A percentile compares a stretch with the other conserved stretches of the same genome.
phyloP scores from a whole-genome alignment of 352 stramenopile genomes.

The Pythium monospermum region DNA sequence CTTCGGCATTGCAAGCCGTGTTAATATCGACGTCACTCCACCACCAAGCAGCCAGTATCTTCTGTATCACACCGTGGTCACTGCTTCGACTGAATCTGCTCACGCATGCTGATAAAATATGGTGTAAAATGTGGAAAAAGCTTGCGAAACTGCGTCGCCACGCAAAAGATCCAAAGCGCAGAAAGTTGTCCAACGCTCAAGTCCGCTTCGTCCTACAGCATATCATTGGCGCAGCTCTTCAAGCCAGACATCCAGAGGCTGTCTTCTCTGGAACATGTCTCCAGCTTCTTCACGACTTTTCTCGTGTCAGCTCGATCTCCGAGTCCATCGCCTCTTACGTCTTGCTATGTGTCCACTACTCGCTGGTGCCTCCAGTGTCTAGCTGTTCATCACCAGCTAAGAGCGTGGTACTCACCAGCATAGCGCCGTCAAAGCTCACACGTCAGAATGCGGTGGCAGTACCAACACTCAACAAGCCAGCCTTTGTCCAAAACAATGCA shows the following conservation, averaged over 20 bases:
- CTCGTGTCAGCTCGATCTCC: slow-evolving; percentile 40
- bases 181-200: slow-evolving; percentile 24
- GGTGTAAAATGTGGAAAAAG: slow-evolving; percentile 37
- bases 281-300: slow-evolving; percentile 1
- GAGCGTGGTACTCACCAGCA: neutral
- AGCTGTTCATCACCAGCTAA: neutral
- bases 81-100: slow-evolving; percentile 54
- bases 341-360: slow-evolving; percentile 32
- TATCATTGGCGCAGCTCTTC: slow-evolving; percentile 11
- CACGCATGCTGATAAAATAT: slow-evolving; percentile 22
- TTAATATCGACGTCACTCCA: slow-evolving; percentile 33
- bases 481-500: neutral
- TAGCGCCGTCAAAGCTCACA: neutral
- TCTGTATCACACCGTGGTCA: slow-evolving; percentile 33
- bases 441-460: neutral
- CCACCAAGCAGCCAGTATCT: slow-evolving; percentile 21
- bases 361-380: slow-evolving; percentile 7
- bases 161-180: slow-evolving; percentile 7
- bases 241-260: neutral
- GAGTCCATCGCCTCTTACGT: slow-evolving; percentile 43
- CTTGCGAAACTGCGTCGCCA: slow-evolving; percentile 27
- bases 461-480: neutral
- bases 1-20: slow-evolving; percentile 34
- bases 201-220: slow-evolving; percentile 33
- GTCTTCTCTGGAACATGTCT: neutral